Evolutionary conservation across 2,329 filamentous ascomycete species (phyloP), one percentile per base, ranked within the genome.

Genomic region (Hypoxylon sp.): DNA sequence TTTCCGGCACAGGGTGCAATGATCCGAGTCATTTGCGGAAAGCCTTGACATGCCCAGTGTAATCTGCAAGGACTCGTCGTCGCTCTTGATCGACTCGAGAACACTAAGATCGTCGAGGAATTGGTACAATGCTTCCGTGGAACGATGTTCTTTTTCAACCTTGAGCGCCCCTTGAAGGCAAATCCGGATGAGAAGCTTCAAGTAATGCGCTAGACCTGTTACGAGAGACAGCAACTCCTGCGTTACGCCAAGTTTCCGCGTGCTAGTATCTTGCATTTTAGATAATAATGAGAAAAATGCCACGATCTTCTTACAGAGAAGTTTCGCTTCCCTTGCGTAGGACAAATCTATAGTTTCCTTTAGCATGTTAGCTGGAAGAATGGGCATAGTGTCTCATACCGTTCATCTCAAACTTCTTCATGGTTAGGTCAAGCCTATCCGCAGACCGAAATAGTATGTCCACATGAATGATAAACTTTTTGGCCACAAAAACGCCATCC

Each of bases 291-390:
- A 94, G 80, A 99, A 99, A 84, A 99, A 99, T 27, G 95, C 93
- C 5, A 99, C 96, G 61, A 99, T 97, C 81, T 99, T 99, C 82
- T 99, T 99, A 85, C 96, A 99, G n/a, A 99, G 88, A 56, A 99
- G 86, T 81, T 99, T 99, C n/a, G 96, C 93, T 83, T 99, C 96
- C 76, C 96, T 90, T 17, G 92, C 92, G 78, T 98, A 99, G 8
- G 94, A 93, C 68, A 99, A 86, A 70, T 92, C 94, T 92, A 78
- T 33, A 70, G 25, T 54, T 75, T 60, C 25, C 2, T 73, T 72
- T 63, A 69, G 74, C 73, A 77, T 27, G 10, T 63, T 14, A 55
- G 25, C 17, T 37, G 5, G 20, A 40, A 22, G 20, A 53, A 56
- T 10, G 56, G 37, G 37, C 40, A 33, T 14, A 22, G 17, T 37